Conservation (phyloP, 139 green algal genomes). For the Deuterostichococcus epilithicus region DNA sequence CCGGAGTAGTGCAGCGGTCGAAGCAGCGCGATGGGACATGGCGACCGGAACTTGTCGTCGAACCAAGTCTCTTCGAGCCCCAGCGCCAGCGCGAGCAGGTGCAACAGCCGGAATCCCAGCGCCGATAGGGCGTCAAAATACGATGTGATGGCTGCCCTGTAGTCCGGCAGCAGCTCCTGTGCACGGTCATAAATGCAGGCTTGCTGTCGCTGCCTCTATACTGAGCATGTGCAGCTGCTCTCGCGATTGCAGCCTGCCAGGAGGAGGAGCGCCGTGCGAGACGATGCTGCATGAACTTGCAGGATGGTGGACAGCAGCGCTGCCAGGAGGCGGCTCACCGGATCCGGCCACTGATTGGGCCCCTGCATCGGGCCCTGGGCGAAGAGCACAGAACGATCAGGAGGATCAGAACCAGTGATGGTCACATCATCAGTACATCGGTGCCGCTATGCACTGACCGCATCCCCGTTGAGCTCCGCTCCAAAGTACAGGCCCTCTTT, state of each 20-base stretch:
- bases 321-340: slow-evolving; percentile 10
- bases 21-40: slow-evolving; percentile 77
- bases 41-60: slow-evolving; percentile 56
- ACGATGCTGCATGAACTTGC: no score
- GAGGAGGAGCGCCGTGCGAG: no score
- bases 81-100: slow-evolving; percentile 73
- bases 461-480: slow-evolving; percentile 43
- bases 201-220: no score
- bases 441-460: slow-evolving; percentile 38
- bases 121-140: slow-evolving; percentile 54
- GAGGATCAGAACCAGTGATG: no score
- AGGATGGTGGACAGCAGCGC: not conserved
- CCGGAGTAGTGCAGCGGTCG: slow-evolving; percentile 84
- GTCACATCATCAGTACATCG: no score
- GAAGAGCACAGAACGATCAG: not conserved
- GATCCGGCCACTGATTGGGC: slow-evolving; percentile 84
- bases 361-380: slow-evolving; percentile 74
- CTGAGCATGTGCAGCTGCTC: no score
- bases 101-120: slow-evolving; percentile 59
- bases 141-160: slow-evolving; percentile 27
- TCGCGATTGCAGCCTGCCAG: no score
- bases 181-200: no score
- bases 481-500: slow-evolving; percentile 90
- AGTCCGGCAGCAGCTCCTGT: slow-evolving; percentile 50
- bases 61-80: slow-evolving; percentile 66